Evolutionary conservation across 2,329 filamentous ascomycete genomes (phyloP), one percentile per base, ranked within the genome.

Genomic region (Phialophora expanda): DNA sequence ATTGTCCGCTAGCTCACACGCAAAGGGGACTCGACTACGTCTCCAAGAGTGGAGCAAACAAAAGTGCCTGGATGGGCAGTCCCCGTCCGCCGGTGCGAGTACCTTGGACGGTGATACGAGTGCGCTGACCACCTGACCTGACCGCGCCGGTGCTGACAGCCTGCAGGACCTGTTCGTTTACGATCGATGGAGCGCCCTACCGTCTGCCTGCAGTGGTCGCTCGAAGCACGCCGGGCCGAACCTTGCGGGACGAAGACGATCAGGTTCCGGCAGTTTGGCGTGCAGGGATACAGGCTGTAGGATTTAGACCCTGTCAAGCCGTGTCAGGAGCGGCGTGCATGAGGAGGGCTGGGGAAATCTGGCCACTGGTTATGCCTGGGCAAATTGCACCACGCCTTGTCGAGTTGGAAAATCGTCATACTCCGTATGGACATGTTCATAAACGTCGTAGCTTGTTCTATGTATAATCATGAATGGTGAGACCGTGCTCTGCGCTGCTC

Each of bases 231-330:
- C 48, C 48, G 48, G 48, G 48, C 48, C 48, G 48, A 51, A 51
- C 48, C 48, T 51, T 51, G 48, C 48, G 48, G 48, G 48, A 51
- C 24, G 48, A 51, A 24, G 48, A 28, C 24, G 48, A 51, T 51
- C 48, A 51, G 20, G 48, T 51, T 28, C 48, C 48, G 48, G 24
- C 22, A 7, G 22, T 20, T 48, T 51, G 48, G 22, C 24, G 48
- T 51, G 48, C 48, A 51, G 48, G 48, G 48, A 51, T 51, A 20
- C 14, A n/a, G 14, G 38, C 38, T 20, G 38, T n/a, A 44, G 38
- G 38, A 44, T 44, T 44, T 20, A 5, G 17, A 44, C 38, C 38
- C 38, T 44, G 38, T 44, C 17, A n/a, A 20, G 38, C 9, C 48
- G 9, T 51, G 20, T 1, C 20, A 22, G 46, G 24, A 24, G n/a